Conservation (phyloP, 2,329 filamentous ascomycete genomes). For the Aspergillus sp. region DNA sequence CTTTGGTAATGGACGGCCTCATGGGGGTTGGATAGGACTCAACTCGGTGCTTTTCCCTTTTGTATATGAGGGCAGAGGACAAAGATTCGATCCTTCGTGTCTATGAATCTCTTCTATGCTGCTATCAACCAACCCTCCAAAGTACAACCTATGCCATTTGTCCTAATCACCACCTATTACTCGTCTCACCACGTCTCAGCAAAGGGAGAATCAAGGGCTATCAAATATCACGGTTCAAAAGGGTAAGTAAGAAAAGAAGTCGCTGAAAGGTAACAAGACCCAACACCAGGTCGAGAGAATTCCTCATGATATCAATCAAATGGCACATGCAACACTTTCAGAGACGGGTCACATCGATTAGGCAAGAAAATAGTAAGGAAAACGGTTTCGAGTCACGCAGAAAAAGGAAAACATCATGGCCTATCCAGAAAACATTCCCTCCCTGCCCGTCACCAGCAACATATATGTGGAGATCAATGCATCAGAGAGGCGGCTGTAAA, state of each 20-base stretch:
- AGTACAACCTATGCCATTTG: conserved; percentile 12
- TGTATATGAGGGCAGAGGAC: no score
- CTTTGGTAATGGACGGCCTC: no score
- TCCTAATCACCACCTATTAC: conserved; percentile 9
- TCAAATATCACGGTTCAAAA: conserved; percentile 6
- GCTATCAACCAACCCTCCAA: background rate
- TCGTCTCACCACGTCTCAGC: conserved; percentile 7
- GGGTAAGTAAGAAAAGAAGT: conserved; percentile 6
- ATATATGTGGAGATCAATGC: conserved; percentile 25
- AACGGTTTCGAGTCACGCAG: conserved; percentile 12
- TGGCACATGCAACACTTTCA: conserved; percentile 16
- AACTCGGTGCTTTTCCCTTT: no score
- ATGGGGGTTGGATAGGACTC: no score
- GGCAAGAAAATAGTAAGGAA: conserved; percentile 14
- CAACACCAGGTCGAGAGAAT: conserved; percentile 15
- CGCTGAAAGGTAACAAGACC: conserved; percentile 13
- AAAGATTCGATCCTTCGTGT: no score
- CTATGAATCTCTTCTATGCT: no score
- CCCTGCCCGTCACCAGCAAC: conserved; percentile 21
- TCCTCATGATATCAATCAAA: conserved; percentile 20
- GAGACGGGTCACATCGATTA: conserved; percentile 17
- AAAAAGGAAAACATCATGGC: conserved; percentile 25
- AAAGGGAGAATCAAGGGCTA: conserved; percentile 3
- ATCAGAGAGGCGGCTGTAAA: conserved; percentile 17
- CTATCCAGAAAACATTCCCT: conserved; percentile 24